Base-by-base conservation (phyloP, 2,329 filamentous ascomycete species). In the Talaromyces sp. region DNA sequence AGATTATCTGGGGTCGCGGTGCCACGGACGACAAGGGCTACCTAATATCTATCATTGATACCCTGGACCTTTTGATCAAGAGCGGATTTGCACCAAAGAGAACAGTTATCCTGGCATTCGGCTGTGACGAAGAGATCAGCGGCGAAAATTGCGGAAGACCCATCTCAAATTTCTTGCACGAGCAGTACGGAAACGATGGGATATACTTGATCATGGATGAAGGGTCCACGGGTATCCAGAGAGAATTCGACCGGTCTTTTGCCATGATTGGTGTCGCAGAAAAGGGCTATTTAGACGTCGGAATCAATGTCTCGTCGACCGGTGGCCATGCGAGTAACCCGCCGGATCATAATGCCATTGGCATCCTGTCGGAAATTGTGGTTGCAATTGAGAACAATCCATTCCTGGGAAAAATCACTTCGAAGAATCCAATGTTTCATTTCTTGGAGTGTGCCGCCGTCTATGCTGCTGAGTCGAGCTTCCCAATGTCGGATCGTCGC, bases 261-360 rank as follows among this genome's bases (percentile, higher is more conserved):
- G 84, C 83, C 3, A 77, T 84, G 7, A 85, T 86, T 0, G 83
- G 80, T 2, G 83, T 88, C 1, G 83, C 81, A 30, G 87, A 89
- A 69, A 89, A 89, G 73, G 86, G 86, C 8, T 81, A 86, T 63
- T 75, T 87, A 1, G 84, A 87, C 65, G 77, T 89, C 34, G 82
- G 81, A 66, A 74, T 88, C 44, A 79, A 83, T 12, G 79, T 89
- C 23, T 76, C 82, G 61, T 80, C 85, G 3, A 78, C 79, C 2
- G 87, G 87, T 23, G 87, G 87, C 0, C 87, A 89, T 70, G 85
- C 82, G 58, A 87, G 83, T 4, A 73, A 78, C 0, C 84, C 86
- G 40, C 83, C 83, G n/a, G 80, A 84, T 1, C 87, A 90, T 72
- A 90, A 87, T 0, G 86, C 85, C 10, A 90, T 91, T 60, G 88